These are phyloP conservation scores for Hansenula anomala DNA, from an alignment of 1,139 yeast species.

Conservation along the genomic window DNA sequence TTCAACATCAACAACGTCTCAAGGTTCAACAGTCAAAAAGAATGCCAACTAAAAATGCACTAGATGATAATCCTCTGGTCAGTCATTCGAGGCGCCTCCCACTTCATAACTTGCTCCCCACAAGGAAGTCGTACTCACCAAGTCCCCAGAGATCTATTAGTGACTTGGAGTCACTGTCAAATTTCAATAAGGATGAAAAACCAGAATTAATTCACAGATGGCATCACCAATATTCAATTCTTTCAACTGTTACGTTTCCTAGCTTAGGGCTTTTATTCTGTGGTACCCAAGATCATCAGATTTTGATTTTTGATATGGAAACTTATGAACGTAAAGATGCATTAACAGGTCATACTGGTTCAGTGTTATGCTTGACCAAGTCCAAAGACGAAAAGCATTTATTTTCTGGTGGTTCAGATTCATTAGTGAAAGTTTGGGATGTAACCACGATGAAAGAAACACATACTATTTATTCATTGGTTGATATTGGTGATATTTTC, in stretches of 20 bases:
- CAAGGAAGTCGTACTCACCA: slow-evolving; percentile 9
- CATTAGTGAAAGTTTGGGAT: slow-evolving; percentile 83
- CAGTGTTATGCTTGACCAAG: slow-evolving; percentile 65
- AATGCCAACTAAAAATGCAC: slow-evolving; percentile 6
- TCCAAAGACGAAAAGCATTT: slow-evolving; percentile 56
- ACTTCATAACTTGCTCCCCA: slow-evolving; percentile 4
- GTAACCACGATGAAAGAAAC: slow-evolving; percentile 38
- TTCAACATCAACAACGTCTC: too few relatives aligned
- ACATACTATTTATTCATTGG: slow-evolving; percentile 72
- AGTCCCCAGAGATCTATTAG: slow-evolving; percentile 7
- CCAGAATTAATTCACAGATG: slow-evolving; percentile 59
- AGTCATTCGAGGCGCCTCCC: slow-evolving; percentile 11
- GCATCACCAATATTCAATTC: slow-evolving; percentile 67
- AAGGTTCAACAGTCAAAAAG: too few relatives aligned
- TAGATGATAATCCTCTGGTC: slow-evolving; percentile 9
- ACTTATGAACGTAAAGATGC: slow-evolving; percentile 49
- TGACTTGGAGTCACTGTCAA: background rate
- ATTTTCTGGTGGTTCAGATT: slow-evolving; percentile 88
- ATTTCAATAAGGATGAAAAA: background rate
- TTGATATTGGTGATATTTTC: slow-evolving; percentile 92
- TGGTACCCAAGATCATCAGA: slow-evolving; percentile 91
- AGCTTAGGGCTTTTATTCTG: slow-evolving; percentile 61
- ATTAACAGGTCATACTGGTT: slow-evolving; percentile 58
- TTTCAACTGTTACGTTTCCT: slow-evolving; percentile 72
- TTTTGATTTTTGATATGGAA: slow-evolving; percentile 64